phyloP scores from a whole-genome alignment of 1,284 basidiomycete genomes.

The Coriolopsis trogii region DNA sequence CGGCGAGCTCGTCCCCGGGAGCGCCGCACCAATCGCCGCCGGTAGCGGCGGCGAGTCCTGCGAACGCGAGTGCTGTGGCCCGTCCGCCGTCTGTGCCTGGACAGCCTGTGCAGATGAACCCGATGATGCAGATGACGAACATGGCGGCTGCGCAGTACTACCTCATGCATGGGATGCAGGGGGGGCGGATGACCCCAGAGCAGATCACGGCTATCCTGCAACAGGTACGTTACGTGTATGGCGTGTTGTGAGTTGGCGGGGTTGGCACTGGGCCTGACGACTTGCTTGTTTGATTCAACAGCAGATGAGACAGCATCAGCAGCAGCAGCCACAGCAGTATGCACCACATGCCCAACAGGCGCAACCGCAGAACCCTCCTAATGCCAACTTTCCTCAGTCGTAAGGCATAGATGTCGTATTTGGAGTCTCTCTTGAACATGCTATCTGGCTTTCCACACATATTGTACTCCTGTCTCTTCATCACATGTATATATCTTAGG shows the following conservation, averaged over 20 bases:
- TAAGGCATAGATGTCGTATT: not conserved
- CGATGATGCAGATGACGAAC: constrained; percentile 16
- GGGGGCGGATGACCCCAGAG: constrained; percentile 19
- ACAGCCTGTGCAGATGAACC: constrained; percentile 22
- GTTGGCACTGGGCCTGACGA: not conserved
- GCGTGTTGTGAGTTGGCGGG: not conserved
- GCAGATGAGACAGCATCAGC: not conserved
- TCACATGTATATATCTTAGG: not conserved
- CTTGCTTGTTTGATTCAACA: not conserved
- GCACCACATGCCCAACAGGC: constrained; percentile 17
- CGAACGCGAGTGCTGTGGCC: constrained; percentile 21
- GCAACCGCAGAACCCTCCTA: constrained; percentile 18
- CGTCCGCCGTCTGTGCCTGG: constrained; percentile 35
- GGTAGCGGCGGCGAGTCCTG: constrained; percentile 24
- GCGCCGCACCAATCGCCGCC: constrained; percentile 33
- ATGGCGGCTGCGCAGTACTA: constrained; percentile 20
- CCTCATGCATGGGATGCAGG: constrained; percentile 18
- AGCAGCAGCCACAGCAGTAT: constrained; percentile 15
- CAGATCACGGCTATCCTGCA: constrained; percentile 24
- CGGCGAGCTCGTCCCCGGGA: constrained; percentile 33
- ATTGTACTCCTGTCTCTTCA: not conserved
- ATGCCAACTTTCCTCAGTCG: constrained; percentile 16
- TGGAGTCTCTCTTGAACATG: constrained; percentile 1
- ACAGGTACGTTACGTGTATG: constrained; percentile 7
- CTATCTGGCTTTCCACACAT: constrained; percentile 1